Evolutionary conservation across 2,329 filamentous ascomycete species (phyloP).

Genomic region (Ceratocystis destructans): DNA sequence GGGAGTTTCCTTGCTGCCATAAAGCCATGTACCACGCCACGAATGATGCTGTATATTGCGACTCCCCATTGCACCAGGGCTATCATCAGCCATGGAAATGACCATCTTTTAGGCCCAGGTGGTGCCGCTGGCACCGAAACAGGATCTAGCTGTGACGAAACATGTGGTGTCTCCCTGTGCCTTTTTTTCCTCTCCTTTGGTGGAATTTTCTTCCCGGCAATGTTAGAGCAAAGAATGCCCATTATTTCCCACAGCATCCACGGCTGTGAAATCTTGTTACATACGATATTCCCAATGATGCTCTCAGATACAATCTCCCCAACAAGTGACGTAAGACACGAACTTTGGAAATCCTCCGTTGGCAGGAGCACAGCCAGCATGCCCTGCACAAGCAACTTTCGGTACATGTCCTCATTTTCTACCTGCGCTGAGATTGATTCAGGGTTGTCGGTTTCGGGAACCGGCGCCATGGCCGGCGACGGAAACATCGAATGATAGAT

Average conservation of each 20-base stretch:
- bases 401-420: slow-evolving; percentile 69
- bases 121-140: not conserved
- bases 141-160: not conserved
- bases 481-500: slow-evolving; percentile 77
- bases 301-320: slow-evolving; percentile 81
- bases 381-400: slow-evolving; percentile 74
- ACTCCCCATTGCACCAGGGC: slow-evolving; percentile 42
- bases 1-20: slow-evolving; percentile 22
- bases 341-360: slow-evolving; percentile 82
- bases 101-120: slow-evolving; percentile 25
- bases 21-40: slow-evolving; percentile 39
- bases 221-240: slow-evolving; percentile 49
- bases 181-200: slow-evolving; percentile 14
- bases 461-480: slow-evolving; percentile 64
- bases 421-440: slow-evolving; percentile 45
- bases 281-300: slow-evolving; percentile 69
- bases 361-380: slow-evolving; percentile 73
- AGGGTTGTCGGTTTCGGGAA: slow-evolving; percentile 45
- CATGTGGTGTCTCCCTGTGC: not conserved
- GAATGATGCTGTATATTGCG: slow-evolving; percentile 46
- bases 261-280: slow-evolving; percentile 68
- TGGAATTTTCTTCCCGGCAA: slow-evolving; percentile 22
- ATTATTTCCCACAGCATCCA: slow-evolving; percentile 81
- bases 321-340: slow-evolving; percentile 68
- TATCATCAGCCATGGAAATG: slow-evolving; percentile 40